A percentile compares a stretch with the other conserved stretches of the same genome.
These are phyloP conservation scores for Amylostereum areolatum DNA, from an alignment of 1,284 basidiomycete species.

Conservation along the genomic window DNA sequence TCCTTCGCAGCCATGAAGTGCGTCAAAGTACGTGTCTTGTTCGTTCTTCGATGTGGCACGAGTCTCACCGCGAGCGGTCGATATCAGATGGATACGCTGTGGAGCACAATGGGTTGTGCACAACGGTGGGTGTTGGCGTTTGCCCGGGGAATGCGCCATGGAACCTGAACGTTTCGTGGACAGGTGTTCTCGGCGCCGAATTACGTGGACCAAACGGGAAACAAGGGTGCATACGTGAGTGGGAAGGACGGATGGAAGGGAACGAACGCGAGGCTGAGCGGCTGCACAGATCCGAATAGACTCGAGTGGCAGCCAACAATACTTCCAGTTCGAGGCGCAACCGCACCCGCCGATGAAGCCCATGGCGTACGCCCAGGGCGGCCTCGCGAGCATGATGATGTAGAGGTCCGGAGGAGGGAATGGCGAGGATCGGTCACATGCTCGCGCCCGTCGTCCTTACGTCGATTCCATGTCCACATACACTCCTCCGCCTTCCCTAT, in stretches of 20 bases:
- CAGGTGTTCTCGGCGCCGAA: slow-evolving; percentile 82
- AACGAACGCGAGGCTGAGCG: no score
- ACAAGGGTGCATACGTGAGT: slow-evolving; percentile 77
- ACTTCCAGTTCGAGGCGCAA: slow-evolving; percentile 81
- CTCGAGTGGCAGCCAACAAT: slow-evolving; percentile 67
- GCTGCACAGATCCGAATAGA: slow-evolving; percentile 72
- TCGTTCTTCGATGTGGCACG: slow-evolving; percentile 1
- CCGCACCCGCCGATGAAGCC: slow-evolving; percentile 88
- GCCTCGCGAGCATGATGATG: slow-evolving; percentile 63
- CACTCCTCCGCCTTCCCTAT: no score
- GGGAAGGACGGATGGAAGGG: neutral
- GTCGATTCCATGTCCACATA: no score
- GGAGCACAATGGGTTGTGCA: slow-evolving; percentile 87
- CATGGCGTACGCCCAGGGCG: slow-evolving; percentile 81
- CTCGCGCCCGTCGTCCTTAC: no score
- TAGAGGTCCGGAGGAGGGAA: slow-evolving; percentile 7
- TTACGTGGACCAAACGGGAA: slow-evolving; percentile 78
- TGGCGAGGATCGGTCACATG: no score
- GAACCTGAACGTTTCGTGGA: slow-evolving; percentile 1
- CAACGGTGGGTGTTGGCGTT: slow-evolving; percentile 51
- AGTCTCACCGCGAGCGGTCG: neutral
- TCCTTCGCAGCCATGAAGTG: slow-evolving; percentile 97
- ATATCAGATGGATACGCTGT: slow-evolving; percentile 75
- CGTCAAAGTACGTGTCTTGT: slow-evolving; percentile 60
- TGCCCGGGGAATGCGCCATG: slow-evolving; percentile 10